Evolutionary conservation across 768 basidiomycete genomes (phyloP).

Genomic region (Leccinum longicurvipes): DNA sequence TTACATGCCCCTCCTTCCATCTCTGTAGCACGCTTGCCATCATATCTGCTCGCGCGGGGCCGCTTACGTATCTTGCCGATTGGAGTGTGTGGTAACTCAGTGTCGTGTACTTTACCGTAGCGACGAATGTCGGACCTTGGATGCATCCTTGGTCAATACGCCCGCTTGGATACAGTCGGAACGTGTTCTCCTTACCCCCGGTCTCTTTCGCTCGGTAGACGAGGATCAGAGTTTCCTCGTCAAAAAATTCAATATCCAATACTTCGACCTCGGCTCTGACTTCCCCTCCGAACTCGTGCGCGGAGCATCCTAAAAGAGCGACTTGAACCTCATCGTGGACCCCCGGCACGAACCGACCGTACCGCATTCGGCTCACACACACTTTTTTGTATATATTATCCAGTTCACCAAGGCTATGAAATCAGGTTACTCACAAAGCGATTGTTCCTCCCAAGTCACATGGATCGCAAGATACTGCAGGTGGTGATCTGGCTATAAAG

Average conservation of each 20-base stretch:
- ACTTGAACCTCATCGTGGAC: slow-evolving; percentile 40
- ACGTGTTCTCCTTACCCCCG: slow-evolving; percentile 42
- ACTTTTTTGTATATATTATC: slow-evolving; percentile 47
- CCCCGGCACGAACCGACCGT: slow-evolving; percentile 38
- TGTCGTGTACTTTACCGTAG: slow-evolving; percentile 58
- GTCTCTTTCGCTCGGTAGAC: slow-evolving; percentile 51
- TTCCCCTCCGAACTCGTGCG: slow-evolving; percentile 32
- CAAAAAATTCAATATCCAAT: slow-evolving; percentile 74
- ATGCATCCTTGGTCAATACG: slow-evolving; percentile 32
- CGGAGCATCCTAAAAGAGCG: slow-evolving; percentile 50
- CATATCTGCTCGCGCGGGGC: slow-evolving; percentile 61
- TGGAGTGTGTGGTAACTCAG: slow-evolving; percentile 56
- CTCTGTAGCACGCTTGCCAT: slow-evolving; percentile 52
- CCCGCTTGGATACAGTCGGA: slow-evolving; percentile 13
- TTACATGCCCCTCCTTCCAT: slow-evolving; percentile 64
- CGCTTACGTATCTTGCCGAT: slow-evolving; percentile 48
- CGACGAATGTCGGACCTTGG: slow-evolving; percentile 56
- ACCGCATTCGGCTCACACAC: slow-evolving; percentile 53
- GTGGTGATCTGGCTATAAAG: slow-evolving; percentile 40
- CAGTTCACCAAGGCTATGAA: slow-evolving; percentile 26
- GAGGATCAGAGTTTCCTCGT: slow-evolving; percentile 65
- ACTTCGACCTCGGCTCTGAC: slow-evolving; percentile 43
- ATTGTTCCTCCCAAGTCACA: slow-evolving; percentile 38
- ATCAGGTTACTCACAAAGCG: slow-evolving; percentile 43
- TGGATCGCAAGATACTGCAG: slow-evolving; percentile 53